Conservation (phyloP, 2,329 filamentous ascomycete genomes). For the Nakataea oryzae region DNA sequence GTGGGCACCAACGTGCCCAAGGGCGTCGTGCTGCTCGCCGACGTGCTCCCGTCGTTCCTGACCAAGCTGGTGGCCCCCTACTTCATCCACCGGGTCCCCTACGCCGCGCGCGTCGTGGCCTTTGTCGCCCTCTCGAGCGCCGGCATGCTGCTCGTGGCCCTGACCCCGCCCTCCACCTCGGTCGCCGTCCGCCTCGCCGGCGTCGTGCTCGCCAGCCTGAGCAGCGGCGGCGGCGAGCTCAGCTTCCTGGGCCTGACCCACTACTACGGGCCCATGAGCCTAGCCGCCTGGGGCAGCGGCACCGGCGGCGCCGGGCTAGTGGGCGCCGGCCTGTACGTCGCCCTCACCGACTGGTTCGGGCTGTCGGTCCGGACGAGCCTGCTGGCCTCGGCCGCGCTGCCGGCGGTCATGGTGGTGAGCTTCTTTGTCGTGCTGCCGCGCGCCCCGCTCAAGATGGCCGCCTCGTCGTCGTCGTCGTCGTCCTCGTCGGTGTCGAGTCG, state of each 20-base stretch:
- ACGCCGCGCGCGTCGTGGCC: conserved; percentile 60
- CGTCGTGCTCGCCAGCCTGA: conserved; percentile 74
- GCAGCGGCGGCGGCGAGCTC: conserved; percentile 78
- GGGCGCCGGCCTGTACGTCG: conserved; percentile 78
- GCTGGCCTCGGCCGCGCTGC: conserved; percentile 68
- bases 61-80: conserved; percentile 86
- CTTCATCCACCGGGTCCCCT: conserved; percentile 83
- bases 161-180: conserved; percentile 57
- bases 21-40: conserved; percentile 82
- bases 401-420: conserved; percentile 70
- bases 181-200: conserved; percentile 71
- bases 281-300: conserved; percentile 87
- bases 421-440: conserved; percentile 76
- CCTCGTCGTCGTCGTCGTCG: conserved; percentile 19
- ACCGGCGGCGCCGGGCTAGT: conserved; percentile 83
- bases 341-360: conserved; percentile 71
- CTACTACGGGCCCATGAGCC: conserved; percentile 78
- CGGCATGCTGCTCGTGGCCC: conserved; percentile 83
- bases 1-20: conserved; percentile 82
- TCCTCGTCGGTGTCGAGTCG: not conserved
- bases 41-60: conserved; percentile 81
- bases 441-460: conserved; percentile 49
- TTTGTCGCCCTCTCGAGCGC: conserved; percentile 67
- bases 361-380: conserved; percentile 66
- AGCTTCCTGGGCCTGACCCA: conserved; percentile 88